Base-by-base conservation (phyloP, 2,329 filamentous ascomycete species). In the Penicillium nordicum region DNA sequence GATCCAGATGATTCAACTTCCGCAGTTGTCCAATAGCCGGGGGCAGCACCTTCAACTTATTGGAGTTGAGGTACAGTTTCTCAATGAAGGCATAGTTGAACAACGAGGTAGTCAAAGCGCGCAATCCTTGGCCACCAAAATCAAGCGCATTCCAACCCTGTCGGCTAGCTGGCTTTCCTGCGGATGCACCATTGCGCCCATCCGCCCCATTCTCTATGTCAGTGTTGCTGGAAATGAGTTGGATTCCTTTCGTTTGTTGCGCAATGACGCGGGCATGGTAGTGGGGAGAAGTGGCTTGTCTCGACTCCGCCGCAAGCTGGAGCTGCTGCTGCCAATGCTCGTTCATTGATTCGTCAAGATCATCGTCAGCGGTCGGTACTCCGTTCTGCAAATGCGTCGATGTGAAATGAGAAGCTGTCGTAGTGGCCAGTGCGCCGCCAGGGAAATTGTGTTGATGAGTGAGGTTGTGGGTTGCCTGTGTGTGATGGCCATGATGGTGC, bases 81-180 rank as follows among this genome's bases (percentile, higher is more conserved):
- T 89, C 89, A 55, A 99, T 80, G 73, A 99, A 97, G 43, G 83
- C 83, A 75, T 97, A 99, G 63, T 84, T 82, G 78, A 97, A 97
- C 32, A 99, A 80, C 43, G 88, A 84, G 9, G 84, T 78, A 1
- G 92, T 87, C 32, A 99, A 80, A 57, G 91, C 89, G 64, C 92
- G 88, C 47, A 99, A 80, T 21, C 93, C 93, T 77, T 97, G 94
- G n/a, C 94, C 94, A 66, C 92, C 94, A 72, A 97, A 88, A 74
- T 99, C 94, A 66, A 99, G 81, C 62, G 92, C 92, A 72, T 90
- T 85, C 94, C 94, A 97, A 68, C 92, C 88, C 73, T 96, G 89
- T 62, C 88, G 80, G 71, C 77, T 65, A 27, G 68, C 70, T 41
- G 73, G 64, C 67, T 86, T 85, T 61, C 83, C 80, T 57, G 83